phyloP scores from a whole-genome alignment of 306 rosid genomes.

The Acacia melanoxylon region DNA sequence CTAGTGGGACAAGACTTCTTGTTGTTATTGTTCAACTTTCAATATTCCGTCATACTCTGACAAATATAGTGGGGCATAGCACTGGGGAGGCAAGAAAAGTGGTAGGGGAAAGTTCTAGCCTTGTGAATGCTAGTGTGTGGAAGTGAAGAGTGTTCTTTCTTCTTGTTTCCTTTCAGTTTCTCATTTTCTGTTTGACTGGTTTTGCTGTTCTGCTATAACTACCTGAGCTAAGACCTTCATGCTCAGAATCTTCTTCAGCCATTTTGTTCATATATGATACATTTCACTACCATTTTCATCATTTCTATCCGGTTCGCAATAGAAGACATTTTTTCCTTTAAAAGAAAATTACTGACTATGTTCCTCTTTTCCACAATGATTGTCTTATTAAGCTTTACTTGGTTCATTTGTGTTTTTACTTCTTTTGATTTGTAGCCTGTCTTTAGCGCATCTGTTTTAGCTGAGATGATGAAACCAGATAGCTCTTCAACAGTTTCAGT shows the following conservation, averaged over 20 bases:
- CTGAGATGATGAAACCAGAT: constrained; percentile 90
- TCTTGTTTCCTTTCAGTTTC: too few species aligned
- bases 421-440: constrained; percentile 63
- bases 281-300: background rate
- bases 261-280: background rate
- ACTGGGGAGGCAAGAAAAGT: too few species aligned
- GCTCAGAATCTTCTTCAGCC: background rate
- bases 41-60: too few species aligned
- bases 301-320: background rate
- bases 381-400: background rate
- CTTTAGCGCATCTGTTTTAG: constrained; percentile 72
- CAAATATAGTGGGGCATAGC: too few species aligned
- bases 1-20: too few species aligned
- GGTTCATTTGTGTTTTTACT: background rate
- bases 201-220: too few species aligned
- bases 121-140: too few species aligned
- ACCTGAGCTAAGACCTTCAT: background rate
- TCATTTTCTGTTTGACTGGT: too few species aligned
- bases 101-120: too few species aligned
- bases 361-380: background rate
- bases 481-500: constrained; percentile 75
- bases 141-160: too few species aligned
- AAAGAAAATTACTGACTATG: background rate
- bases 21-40: too few species aligned
- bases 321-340: background rate